A percentile compares a stretch with the other conserved stretches of the same genome.
phyloP scores from a whole-genome alignment of 805 yeast genomes.

The Tetrapisispora nanseiensis region DNA sequence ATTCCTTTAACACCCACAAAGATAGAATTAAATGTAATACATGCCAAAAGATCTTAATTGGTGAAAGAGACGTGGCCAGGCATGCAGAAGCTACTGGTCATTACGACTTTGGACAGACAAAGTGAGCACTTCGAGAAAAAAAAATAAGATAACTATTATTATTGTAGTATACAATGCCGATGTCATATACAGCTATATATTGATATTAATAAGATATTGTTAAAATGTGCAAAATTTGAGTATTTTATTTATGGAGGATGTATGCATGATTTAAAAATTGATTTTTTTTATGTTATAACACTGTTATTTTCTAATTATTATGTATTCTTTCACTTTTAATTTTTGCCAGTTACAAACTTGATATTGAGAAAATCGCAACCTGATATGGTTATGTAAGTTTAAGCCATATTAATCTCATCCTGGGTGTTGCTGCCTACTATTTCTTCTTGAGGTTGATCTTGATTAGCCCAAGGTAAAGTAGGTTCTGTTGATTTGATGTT shows the following conservation, averaged over 20 bases:
- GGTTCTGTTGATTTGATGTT: slow-evolving; percentile 27
- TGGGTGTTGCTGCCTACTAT: not conserved
- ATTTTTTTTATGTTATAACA: not conserved
- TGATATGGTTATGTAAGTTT: no score
- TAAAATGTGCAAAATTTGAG: not conserved
- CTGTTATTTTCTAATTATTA: no score
- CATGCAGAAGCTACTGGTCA: slow-evolving; percentile 62
- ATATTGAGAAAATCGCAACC: no score
- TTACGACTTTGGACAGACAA: slow-evolving; percentile 48
- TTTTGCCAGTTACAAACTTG: no score
- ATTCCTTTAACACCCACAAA: slow-evolving; percentile 54
- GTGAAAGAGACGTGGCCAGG: slow-evolving; percentile 53
- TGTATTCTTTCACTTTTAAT: no score
- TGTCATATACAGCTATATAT: no score
- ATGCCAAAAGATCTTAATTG: slow-evolving; percentile 43
- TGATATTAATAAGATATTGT: no score
- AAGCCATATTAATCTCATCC: slow-evolving; percentile 3
- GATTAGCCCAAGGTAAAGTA: slow-evolving; percentile 22
- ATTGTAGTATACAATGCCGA: not conserved
- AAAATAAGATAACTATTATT: not conserved
- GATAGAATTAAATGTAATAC: slow-evolving; percentile 48
- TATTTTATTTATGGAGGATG: no score
- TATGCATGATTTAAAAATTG: not conserved
- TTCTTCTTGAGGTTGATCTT: not conserved
- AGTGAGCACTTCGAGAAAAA: not conserved